A percentile compares a stretch with the other conserved stretches of the same genome.
Evolutionary conservation across 306 rosid species (phyloP).

Genomic region (Corylus americana): DNA sequence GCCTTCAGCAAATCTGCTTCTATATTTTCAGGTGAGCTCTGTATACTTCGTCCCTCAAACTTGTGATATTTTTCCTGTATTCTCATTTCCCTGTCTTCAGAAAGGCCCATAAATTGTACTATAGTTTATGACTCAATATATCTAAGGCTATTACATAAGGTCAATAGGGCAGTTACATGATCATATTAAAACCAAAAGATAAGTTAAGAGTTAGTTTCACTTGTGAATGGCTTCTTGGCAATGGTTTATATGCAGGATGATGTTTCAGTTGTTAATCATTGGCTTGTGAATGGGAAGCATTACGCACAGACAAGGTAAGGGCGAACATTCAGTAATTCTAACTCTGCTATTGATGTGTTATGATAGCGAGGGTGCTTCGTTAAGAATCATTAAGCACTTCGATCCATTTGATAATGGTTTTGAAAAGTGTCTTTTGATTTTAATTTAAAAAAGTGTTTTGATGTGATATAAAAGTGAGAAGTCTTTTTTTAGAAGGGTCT

Average conservation of each 20-base stretch:
- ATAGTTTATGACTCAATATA: neutral
- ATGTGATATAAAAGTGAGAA: too few species aligned
- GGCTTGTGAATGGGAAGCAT: conserved; percentile 90
- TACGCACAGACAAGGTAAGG: conserved; percentile 82
- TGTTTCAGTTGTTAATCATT: conserved; percentile 71
- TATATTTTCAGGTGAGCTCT: conserved; percentile 76
- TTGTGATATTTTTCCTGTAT: neutral
- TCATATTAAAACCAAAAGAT: neutral
- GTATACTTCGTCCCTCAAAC: conserved; percentile 5
- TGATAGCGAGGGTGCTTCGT: neutral
- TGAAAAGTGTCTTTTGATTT: too few species aligned
- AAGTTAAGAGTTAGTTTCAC: neutral
- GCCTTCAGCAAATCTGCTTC: conserved; percentile 92
- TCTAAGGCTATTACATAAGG: neutral
- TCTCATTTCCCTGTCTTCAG: neutral
- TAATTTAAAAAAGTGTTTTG: too few species aligned
- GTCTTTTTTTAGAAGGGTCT: too few species aligned
- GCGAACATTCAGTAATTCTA: neutral
- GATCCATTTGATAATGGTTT: too few species aligned
- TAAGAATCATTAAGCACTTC: neutral
- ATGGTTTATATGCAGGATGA: conserved; percentile 57
- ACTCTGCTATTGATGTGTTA: neutral
- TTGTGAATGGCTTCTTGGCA: conserved; percentile 10
- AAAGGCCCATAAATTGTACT: neutral
- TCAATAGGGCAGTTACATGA: neutral